Evolutionary conservation across 192 early-diverging fungal species (phyloP), one percentile per base, ranked within the genome.

Genomic region (Coemansia sp.): DNA sequence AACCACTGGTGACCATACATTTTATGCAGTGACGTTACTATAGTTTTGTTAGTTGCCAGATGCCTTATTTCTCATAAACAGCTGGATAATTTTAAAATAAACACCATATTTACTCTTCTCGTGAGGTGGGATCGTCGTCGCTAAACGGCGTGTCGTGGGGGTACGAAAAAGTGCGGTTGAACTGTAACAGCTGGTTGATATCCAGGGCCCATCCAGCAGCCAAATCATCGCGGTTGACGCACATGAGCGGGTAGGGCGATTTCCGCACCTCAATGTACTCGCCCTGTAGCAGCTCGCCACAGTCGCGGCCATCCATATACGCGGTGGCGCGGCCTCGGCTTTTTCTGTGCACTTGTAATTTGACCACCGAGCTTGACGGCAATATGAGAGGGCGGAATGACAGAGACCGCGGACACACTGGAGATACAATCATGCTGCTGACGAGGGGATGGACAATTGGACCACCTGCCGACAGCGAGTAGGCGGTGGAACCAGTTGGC

Each of bases 401-500:
- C 45, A 93, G 73, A 29, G 92, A 93, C 43, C 91, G 78, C 2
- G 92, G 92, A 64, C 92, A 93, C 60, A 93, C 91, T 0, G 92
- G 92, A 8, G 91, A 91, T 49, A 93, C 41, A 0, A 91, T 59
- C 32, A 93, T 73, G 23, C 85, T 85, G 70, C 90, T 87, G 49
- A 93, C 88, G 6, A 86, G 83, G 24, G 92, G 92, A 54, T 93
- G 91, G 8, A 92, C 85, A 55, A 93, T 92, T 0, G 92, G 91
- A 0, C 92, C 92, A 47, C 91, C 89, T 0, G 93, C 91, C 15
- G 91, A 93, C 17, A 96, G 82, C 2, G 89, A 90, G 69, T 96
- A 96, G 0, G 94, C 94, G 0, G 94, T 96, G 17, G 92, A 94
- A 8, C 94, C 94, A 3, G 94, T 96, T 2, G 94, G 93, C 5